These are phyloP conservation scores for Austroboletus novae-zelandiae DNA, from an alignment of 1,284 basidiomycete genomes.

Conservation along the genomic window DNA sequence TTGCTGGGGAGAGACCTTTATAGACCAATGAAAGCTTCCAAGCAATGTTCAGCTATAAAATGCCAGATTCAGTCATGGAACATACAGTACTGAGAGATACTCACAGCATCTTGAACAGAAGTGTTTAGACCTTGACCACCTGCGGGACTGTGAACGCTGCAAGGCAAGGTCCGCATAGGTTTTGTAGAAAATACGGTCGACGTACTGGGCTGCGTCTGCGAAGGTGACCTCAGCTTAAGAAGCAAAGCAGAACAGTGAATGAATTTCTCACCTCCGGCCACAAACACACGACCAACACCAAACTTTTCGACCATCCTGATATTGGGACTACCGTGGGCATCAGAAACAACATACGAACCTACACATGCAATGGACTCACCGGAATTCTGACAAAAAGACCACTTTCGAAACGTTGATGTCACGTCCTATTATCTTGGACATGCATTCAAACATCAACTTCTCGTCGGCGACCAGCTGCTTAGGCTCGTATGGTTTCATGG, in stretches of 20 bases:
- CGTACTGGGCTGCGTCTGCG: constrained; percentile 22
- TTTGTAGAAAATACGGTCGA: not conserved
- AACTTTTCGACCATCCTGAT: constrained; percentile 33
- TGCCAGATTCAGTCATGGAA: not conserved
- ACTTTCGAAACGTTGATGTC: constrained; percentile 20
- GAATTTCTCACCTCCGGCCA: constrained; percentile 33
- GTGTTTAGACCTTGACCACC: constrained; percentile 47
- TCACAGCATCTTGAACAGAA: constrained; percentile 37
- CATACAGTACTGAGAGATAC: constrained; percentile 1
- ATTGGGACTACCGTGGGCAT: constrained; percentile 23
- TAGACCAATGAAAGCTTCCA: constrained; percentile 43
- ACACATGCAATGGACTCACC: constrained; percentile 13
- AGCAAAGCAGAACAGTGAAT: constrained; percentile 13
- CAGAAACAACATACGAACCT: not conserved
- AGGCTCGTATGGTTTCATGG: constrained; percentile 26
- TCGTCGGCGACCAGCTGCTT: constrained; percentile 26
- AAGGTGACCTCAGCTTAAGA: not conserved
- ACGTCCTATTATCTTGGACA: constrained; percentile 13
- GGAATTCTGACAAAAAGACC: constrained; percentile 18
- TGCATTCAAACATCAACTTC: constrained; percentile 13
- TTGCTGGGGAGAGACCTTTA: constrained; percentile 28
- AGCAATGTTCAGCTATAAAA: constrained; percentile 36
- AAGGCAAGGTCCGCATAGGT: not conserved
- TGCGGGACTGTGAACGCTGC: constrained; percentile 44
- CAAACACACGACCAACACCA: constrained; percentile 30